A percentile compares a stretch with the other conserved stretches of the same genome.
These are phyloP conservation scores for Tuber calosporum DNA, from an alignment of 495 filamentous ascomycete species.

Conservation along the genomic window DNA sequence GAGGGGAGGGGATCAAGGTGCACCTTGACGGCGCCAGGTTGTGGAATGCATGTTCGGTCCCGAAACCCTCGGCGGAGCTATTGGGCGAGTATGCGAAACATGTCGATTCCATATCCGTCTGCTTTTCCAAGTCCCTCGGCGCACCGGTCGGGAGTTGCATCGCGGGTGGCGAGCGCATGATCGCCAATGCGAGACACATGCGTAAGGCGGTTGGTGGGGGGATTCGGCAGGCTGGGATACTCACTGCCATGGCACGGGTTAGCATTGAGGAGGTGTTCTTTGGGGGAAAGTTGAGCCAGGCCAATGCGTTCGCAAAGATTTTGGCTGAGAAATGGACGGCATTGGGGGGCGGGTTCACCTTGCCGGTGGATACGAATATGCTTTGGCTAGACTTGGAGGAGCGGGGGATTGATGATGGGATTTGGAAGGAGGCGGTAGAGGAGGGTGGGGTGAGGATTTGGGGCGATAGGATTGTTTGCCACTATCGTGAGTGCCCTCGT, in stretches of 20 bases:
- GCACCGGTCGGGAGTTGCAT: conserved; percentile 81
- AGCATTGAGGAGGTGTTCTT: conserved; percentile 65
- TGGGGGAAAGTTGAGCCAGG: conserved; percentile 56
- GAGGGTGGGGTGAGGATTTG: conserved; percentile 51
- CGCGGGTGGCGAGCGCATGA: conserved; percentile 57
- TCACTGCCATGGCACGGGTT: conserved; percentile 54
- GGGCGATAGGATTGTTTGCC: conserved; percentile 54
- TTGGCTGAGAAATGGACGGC: conserved; percentile 59
- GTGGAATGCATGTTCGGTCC: conserved; percentile 65
- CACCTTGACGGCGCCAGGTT: conserved; percentile 81
- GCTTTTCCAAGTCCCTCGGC: conserved; percentile 83
- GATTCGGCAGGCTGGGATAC: conserved; percentile 60
- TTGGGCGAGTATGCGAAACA: conserved; percentile 61
- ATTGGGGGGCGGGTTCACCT: conserved; percentile 54
- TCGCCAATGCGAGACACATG: conserved; percentile 64
- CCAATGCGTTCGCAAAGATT: conserved; percentile 59
- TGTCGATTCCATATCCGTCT: conserved; percentile 76
- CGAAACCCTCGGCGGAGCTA: conserved; percentile 47
- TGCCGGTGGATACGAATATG: conserved; percentile 84
- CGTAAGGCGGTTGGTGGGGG: conserved; percentile 82
- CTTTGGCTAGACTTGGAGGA: conserved; percentile 75
- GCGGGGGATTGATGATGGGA: conserved; percentile 45
- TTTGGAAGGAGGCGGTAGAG: conserved; percentile 49
- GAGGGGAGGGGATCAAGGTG: conserved; percentile 58
- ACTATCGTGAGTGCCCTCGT: conserved; percentile 47